Evolutionary conservation across 1,284 basidiomycete genomes (phyloP), one percentile per base, ranked within the genome.

Genomic region (Trichosporon sp.): DNA sequence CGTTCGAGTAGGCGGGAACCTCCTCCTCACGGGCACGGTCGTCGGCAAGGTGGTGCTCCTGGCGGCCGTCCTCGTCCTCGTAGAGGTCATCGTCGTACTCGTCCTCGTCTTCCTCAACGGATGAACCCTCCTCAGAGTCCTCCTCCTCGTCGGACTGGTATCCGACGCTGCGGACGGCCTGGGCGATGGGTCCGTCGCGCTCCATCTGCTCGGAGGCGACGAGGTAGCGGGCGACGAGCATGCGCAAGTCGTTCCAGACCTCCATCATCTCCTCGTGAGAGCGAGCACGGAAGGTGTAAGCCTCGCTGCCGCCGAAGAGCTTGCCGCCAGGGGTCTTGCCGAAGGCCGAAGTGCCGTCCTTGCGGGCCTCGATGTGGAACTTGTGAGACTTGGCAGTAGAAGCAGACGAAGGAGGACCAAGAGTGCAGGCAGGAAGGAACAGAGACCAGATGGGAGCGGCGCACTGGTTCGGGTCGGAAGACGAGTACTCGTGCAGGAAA

Each of bases 181-280:
- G 92, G 49, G 90, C 90, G 19, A 99, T 91, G 10, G 92, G 93
- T 4, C 96, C 95, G 58, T 88, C 88, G 61, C 95, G 84, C 82
- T 97, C 92, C 83, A 98, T 91, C 77, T 89, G 86, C 83, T 98
- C 95, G 69, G 89, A 91, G 59, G 94, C 92, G 62, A 97, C 93
- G 63, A 99, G 86, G 81, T 98, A 99, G 70, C 95, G 84, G 65
- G 95, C 94, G 76, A 92, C 95, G 64, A 99, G 85, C 92, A 98
- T 96, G 73, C 94, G 85, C 62, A 96, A 85, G 80, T 98, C 96
- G 80, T 98, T 98, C 95, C 96, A 99, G 91, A 96, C 97, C 82
- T 98, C 95, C 92, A 98, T 95, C 91, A 98, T 93, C 76, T 97
- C 95, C 71, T 98, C 95, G 75, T 92, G 88, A 70, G 87, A 89